These are phyloP conservation scores for Cochlearia excelsa DNA, from an alignment of 345 rosid genomes.

Conservation along the genomic window DNA sequence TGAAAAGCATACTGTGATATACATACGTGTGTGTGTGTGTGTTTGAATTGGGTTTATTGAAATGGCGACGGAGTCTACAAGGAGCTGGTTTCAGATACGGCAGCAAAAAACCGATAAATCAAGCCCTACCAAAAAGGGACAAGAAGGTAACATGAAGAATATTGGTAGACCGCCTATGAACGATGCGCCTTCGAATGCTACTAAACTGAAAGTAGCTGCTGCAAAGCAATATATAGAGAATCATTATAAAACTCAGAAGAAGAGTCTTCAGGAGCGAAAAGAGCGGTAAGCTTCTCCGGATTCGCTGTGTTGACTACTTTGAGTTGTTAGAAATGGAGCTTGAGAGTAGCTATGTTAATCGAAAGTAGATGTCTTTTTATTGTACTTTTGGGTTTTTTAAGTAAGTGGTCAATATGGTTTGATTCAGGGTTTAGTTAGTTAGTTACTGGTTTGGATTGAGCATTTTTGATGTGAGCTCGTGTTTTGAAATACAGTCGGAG, in stretches of 20 bases:
- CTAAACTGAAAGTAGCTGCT: slow-evolving; percentile 47
- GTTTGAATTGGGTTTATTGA: slow-evolving; percentile 12
- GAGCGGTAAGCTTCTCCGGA: slow-evolving; percentile 35
- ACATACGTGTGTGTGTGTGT: not conserved
- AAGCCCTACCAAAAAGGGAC: slow-evolving; percentile 38
- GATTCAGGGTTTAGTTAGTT: not conserved
- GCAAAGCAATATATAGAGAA: slow-evolving; percentile 47
- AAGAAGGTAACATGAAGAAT: slow-evolving; percentile 35
- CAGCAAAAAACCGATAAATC: slow-evolving; percentile 38
- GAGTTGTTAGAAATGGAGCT: slow-evolving; percentile 7
- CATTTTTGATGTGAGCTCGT: slow-evolving; percentile 12
- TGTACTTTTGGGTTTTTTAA: not conserved
- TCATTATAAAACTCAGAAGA: slow-evolving; percentile 46
- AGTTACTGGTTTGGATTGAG: slow-evolving; percentile 15
- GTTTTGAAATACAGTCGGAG: slow-evolving; percentile 39
- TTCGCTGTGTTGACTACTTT: slow-evolving; percentile 3
- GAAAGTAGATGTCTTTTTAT: not conserved
- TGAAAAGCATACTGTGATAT: not conserved
- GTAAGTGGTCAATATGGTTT: not conserved
- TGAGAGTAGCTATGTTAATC: not conserved
- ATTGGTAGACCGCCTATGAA: slow-evolving; percentile 38
- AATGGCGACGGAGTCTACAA: slow-evolving; percentile 44
- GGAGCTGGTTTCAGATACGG: slow-evolving; percentile 49
- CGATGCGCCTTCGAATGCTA: slow-evolving; percentile 45
- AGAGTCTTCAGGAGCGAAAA: slow-evolving; percentile 47